Evolutionary conservation across 805 yeast genomes (phyloP).

Genomic region (Wickerhamomyces sydowiorum): DNA sequence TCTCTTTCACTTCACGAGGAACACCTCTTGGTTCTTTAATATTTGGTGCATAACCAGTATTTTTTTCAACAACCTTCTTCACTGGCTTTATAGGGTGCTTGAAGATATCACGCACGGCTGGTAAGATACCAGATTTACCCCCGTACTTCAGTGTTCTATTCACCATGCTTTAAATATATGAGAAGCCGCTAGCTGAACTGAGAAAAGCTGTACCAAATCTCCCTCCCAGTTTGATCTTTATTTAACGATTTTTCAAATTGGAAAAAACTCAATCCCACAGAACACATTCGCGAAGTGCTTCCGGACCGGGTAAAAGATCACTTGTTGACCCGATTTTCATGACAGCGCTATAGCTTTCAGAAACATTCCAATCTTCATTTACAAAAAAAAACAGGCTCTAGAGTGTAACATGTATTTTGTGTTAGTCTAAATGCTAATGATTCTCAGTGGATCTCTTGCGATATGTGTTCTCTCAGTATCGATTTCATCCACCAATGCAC

Average conservation of each 20-base stretch:
- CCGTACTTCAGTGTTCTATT: slow-evolving; percentile 42
- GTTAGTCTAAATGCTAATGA: slow-evolving; percentile 15
- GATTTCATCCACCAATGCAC: slow-evolving; percentile 49
- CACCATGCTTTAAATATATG: slow-evolving; percentile 31
- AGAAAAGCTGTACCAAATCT: no score
- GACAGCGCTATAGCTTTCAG: no score
- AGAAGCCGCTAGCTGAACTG: no score
- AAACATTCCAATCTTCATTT: no score
- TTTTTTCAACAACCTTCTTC: slow-evolving; percentile 40
- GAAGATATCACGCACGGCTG: slow-evolving; percentile 70
- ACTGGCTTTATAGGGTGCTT: slow-evolving; percentile 44
- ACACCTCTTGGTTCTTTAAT: slow-evolving; percentile 62
- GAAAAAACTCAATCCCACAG: neutral
- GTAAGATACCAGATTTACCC: slow-evolving; percentile 75
- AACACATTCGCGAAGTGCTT: neutral
- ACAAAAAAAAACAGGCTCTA: no score
- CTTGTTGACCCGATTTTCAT: no score
- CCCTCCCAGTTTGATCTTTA: neutral
- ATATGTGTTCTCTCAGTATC: slow-evolving; percentile 30
- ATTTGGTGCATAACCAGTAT: slow-evolving; percentile 68
- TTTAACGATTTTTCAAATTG: neutral
- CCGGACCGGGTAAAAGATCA: neutral
- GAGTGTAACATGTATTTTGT: no score
- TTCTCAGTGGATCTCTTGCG: slow-evolving; percentile 32
- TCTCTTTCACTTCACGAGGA: slow-evolving; percentile 48